Evolutionary conservation across 148 eudicot species (phyloP).

Genomic region (Heliosperma pusillum): DNA sequence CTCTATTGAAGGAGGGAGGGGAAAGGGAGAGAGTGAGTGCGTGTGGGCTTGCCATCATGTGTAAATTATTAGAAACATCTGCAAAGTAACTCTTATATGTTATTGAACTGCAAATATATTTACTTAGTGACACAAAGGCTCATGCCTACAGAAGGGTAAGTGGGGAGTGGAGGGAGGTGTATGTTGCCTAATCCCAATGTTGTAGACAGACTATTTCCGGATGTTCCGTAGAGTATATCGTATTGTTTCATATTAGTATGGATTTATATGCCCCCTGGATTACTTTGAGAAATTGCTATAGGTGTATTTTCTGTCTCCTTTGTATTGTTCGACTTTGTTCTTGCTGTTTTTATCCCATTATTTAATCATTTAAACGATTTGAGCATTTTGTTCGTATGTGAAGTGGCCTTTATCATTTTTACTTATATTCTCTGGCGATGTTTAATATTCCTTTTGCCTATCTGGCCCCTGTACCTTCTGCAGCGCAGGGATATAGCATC

Average conservation of each 20-base stretch:
- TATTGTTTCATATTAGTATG: not conserved
- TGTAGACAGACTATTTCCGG: too few species aligned
- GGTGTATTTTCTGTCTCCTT: not conserved
- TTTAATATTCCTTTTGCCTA: not conserved
- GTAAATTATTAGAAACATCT: not conserved
- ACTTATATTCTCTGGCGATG: not conserved
- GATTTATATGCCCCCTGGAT: not conserved
- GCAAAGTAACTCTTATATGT: not conserved
- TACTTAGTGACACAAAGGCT: too few species aligned
- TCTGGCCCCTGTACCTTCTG: constrained; percentile 24
- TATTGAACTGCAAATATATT: not conserved
- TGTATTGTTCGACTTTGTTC: not conserved
- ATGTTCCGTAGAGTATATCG: too few species aligned
- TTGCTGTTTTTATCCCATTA: not conserved
- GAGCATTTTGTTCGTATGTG: not conserved
- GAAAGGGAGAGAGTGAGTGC: not conserved
- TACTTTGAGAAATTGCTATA: not conserved
- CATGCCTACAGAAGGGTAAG: too few species aligned
- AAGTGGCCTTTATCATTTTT: not conserved
- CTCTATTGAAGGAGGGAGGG: not conserved
- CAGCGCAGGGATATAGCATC: constrained; percentile 78
- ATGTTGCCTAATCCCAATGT: too few species aligned
- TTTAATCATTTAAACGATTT: too few species aligned
- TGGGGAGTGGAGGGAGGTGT: too few species aligned
- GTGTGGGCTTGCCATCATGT: not conserved